Percentiles rank a stretch among this genome's conserved stretches.
phyloP scores from a whole-genome alignment of 257 asterid genomes.

The Solanum piurae region DNA sequence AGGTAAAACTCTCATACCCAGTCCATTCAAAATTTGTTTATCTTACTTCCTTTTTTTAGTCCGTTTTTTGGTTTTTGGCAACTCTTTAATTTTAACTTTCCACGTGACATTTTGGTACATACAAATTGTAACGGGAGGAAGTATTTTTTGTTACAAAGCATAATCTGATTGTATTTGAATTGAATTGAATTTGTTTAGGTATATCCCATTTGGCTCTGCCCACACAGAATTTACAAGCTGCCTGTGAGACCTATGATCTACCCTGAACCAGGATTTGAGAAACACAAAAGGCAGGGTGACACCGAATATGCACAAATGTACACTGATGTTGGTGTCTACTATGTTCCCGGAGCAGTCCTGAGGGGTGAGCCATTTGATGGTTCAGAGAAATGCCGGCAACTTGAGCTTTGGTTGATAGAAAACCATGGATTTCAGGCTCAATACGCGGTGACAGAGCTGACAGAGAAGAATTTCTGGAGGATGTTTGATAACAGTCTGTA shows the following conservation, averaged over 20 bases:
- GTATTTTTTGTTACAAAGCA: too few relatives aligned
- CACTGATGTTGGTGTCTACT: slow-evolving; percentile 82
- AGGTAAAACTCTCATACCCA: slow-evolving; percentile 33
- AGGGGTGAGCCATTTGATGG: slow-evolving; percentile 90
- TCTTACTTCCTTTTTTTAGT: neutral
- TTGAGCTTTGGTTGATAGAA: slow-evolving; percentile 83
- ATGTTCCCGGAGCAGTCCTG: slow-evolving; percentile 83
- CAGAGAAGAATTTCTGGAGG: slow-evolving; percentile 91
- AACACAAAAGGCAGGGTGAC: slow-evolving; percentile 32
- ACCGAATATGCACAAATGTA: slow-evolving; percentile 83
- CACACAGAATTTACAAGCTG: slow-evolving; percentile 72
- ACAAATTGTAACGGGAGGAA: too few relatives aligned
- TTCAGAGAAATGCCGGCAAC: slow-evolving; percentile 53
- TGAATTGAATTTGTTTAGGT: slow-evolving; percentile 29
- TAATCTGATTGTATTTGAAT: neutral
- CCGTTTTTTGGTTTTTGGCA: neutral
- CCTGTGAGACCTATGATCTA: slow-evolving; percentile 75
- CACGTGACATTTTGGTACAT: neutral
- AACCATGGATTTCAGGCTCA: slow-evolving; percentile 96
- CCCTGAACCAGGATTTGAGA: slow-evolving; percentile 92
- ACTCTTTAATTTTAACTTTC: too few relatives aligned
- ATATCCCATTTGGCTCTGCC: slow-evolving; percentile 96
- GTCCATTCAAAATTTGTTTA: neutral
- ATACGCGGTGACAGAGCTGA: slow-evolving; percentile 82
- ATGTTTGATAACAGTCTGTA: slow-evolving; percentile 88